Base-by-base conservation (phyloP, 306 rosid species). In the Ormosia emarginata region DNA sequence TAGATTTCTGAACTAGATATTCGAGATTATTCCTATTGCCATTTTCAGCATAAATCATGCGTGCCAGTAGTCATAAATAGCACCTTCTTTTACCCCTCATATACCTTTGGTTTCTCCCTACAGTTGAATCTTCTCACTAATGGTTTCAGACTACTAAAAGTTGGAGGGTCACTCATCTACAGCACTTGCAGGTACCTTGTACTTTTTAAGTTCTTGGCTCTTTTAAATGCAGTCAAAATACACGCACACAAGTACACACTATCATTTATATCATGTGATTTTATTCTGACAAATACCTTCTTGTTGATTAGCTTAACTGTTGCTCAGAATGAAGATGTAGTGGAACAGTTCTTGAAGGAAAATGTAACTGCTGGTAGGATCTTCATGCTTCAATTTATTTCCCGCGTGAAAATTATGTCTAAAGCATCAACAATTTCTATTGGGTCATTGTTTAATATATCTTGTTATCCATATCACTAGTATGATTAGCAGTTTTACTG, bases 181-280 rank as follows among this genome's bases (percentile, higher is more conserved):
- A 95, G 98, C 90, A 95, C 99, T 83, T 95, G 99, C 98, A 93
- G 97, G 99, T 95, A 69, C 81, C 71, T 69, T 83, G 72, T 64
- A 4, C 30, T 72, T 47, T 52, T 63, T 43, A 66, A 50, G 41
- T 46, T 81, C 36, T 80, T 61, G 55, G 72, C 55, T 43, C 24
- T 64, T 80, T 13, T 29, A 50, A 39, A 71, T 66, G 43, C 52
- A 77, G 18, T 77, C 57, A 61, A 56, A 62, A 53, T 5, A 17
- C 4, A 4, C 3, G 6, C 4, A 34, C 37, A 41, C 37, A 14
- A 6, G 57, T 3, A 32, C 41, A 32, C 53, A 24, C 5, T 69
- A 47, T 43, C 41, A 41, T 82, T 71, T 67, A 4, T 18, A 4
- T 55, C 74, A 50, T 30, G 3, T 29, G 8, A 71, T 17, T 59